Base-by-base conservation (phyloP, 768 basidiomycete genomes). In the Gloeostereum incarnatum region DNA sequence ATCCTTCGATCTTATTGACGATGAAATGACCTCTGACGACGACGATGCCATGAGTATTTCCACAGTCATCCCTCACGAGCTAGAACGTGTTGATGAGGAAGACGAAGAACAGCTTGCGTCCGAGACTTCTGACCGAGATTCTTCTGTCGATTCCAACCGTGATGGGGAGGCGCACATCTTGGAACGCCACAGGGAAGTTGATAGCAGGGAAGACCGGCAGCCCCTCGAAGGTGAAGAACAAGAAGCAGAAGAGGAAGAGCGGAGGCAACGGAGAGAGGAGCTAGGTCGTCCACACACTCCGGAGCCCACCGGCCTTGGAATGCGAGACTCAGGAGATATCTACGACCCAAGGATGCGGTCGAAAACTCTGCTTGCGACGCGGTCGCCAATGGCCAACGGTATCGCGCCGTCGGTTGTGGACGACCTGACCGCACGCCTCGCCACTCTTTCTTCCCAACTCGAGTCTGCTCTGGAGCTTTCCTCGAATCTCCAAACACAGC, bases 261-360 rank as follows among this genome's bases (percentile, higher is more conserved):
- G 70, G 40, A 61, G 67, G 46, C 63, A 75, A 41, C 63, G 71
- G 40, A 61, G 62, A 32, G 69, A 72, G 31, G 78, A 78, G 47
- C 60, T 80, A 16, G 81, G 79, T 2, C 68, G 86, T 29, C 88
- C 87, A 3, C 66, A 71, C 5, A 92, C 90, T 5, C 89, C 88
- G 0, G 89, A 91, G 51, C 89, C 87, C 4, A 75, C 73, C 8
- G 66, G 64, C 34, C 71, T 71, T 60, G 71, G 71, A 26, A 68
- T 73, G 22, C 50, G 50, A 10, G 45, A 65, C 11, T 61, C 9
- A 43, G 59, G 70, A 55, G 42, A 17, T 7, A 18, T 11, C 11
- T 18, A 38, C 17, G 25, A 14, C 9, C 30, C 37, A 13, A 27
- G 36, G 68, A 65, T 24, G 61, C 65, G 33, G 65, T 73, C 33